A percentile compares a stretch with the other conserved stretches of the same genome.
These are phyloP conservation scores for Schizochytrium sp. DNA, from an alignment of 108 stramenopile genomes.

Conservation along the genomic window DNA sequence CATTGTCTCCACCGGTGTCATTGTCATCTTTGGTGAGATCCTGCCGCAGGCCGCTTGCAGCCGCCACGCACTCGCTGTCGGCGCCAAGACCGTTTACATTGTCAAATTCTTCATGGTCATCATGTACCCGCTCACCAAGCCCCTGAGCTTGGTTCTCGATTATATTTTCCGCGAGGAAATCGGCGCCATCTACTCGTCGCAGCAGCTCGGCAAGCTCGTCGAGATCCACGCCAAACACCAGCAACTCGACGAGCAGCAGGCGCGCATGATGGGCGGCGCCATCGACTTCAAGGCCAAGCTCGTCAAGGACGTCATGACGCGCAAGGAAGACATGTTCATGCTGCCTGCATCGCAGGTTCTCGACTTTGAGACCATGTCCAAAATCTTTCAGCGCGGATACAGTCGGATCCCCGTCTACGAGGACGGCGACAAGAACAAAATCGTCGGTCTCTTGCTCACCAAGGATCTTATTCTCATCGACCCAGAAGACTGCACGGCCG, in stretches of 20 bases:
- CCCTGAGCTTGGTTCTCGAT: constrained; percentile 63
- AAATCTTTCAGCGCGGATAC: constrained; percentile 91
- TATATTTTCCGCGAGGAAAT: constrained; percentile 74
- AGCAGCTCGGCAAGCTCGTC: constrained; percentile 43
- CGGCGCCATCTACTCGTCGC: constrained; percentile 67
- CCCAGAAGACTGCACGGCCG: constrained; percentile 82
- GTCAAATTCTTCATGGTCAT: constrained; percentile 71
- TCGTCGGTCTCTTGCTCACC: constrained; percentile 86
- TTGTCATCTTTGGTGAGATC: constrained; percentile 94
- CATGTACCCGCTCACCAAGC: constrained; percentile 62
- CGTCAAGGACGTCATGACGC: constrained; percentile 89
- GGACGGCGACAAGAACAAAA: constrained; percentile 54
- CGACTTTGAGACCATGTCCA: constrained; percentile 77
- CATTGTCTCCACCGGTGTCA: constrained; percentile 68
- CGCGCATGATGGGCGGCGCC: constrained; percentile 84
- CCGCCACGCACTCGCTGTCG: constrained; percentile 64
- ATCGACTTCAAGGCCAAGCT: constrained; percentile 67
- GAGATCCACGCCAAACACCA: constrained; percentile 79
- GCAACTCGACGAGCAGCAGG: constrained; percentile 70
- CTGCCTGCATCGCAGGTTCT: constrained; percentile 72
- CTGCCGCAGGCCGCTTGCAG: constrained; percentile 87
- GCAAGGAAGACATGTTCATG: constrained; percentile 80
- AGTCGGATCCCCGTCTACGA: constrained; percentile 79
- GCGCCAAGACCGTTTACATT: constrained; percentile 54
- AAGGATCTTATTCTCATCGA: constrained; percentile 98